Evolutionary conservation across 768 basidiomycete species (phyloP), one percentile per base, ranked within the genome.

Genomic region (Leucocoprinus sp.): DNA sequence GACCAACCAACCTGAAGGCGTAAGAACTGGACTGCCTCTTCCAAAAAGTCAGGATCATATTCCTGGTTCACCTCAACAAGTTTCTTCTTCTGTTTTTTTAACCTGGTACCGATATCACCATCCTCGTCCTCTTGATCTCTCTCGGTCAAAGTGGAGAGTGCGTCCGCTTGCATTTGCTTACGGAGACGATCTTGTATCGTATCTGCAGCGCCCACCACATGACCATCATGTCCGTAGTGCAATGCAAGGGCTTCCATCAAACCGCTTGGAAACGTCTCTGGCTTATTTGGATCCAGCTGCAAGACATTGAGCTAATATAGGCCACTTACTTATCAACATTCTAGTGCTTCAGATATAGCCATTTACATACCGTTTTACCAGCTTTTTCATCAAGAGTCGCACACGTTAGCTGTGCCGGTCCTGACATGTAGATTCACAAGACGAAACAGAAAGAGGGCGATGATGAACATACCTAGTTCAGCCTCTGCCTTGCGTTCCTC

Each of bases 401-500:
- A 54, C 89, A 90, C 8, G 90, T 92, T 34, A 72, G 76, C 59
- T 83, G 84, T 17, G 86, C 83, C 28, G 78, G 76, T 15, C 60
- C 72, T 74, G 43, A 41, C 26, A 31, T 45, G 49, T 21, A 28
- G 14, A 28, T 15, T 40, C 8, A 29, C 28, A 48, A 39, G 37
- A 34, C 37, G n/a, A 31, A 42, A 14, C 9, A 35, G 23, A 39
- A 15, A 48, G 45, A 37, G 41, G 31, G 44, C 46, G 24, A 14
- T n/a, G 24, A 18, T 27, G 15, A 40, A 52, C 67, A n/a, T 50
- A 60, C 69, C 67, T 33, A 93, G 72, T 54, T 79, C 72, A 5
- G 75, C 78, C 55, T 85, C 82, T 14, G 85, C 86, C 4, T 80
- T 78, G 42, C 80, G 71, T 48, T 85, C 83, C 56, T 85, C 80